Base-by-base conservation (phyloP, 148 eudicot species). In the Chenopodium quinoa region DNA sequence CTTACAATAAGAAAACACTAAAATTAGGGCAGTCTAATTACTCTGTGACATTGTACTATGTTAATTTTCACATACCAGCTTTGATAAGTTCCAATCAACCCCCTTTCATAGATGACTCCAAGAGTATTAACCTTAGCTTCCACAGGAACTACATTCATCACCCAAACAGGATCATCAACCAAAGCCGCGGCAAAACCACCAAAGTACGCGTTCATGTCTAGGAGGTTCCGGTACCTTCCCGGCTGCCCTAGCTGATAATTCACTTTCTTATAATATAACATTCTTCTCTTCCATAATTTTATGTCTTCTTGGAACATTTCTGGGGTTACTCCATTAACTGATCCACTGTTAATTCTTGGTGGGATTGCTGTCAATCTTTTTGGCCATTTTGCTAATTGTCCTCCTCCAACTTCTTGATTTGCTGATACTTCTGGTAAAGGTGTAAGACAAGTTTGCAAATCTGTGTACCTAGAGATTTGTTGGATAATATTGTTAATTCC, bases 111-210 rank as follows among this genome's bases (percentile, higher is more conserved):
- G n/a, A 94, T 81, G 4, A 79, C 92, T 7, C 98, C 98, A 56
- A 94, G 94, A 22, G 96, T 94, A 77, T 94, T 89, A 76, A 86
- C 86, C 82, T 87, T 85, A 32, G 93, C 90, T 79, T 92, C 93
- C 10, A 82, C 88, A 0, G 98, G 98, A 74, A 94, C 93, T 3
- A 94, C 86, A 69, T 94, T 94, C 98, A 94, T 94, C 70, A 94
- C 98, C 98, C 98, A 94, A 44, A 91, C 85, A 0, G 96, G 94
- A 69, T 91, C 90, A 44, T 87, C 48, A 4, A 87, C 75, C 27
- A 94, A 85, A 78, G 88, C 89, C 40, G 94, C 93, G 1, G 96
- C 98, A 72, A 94, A 94, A 65, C 98, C 98, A 75, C 98, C 98
- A 78, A 94, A 84, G 65, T 81, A 73, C 0, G 98, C 92, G 70